phyloP scores from a whole-genome alignment of 345 rosid genomes.

The Dipteronia dyeriana region DNA sequence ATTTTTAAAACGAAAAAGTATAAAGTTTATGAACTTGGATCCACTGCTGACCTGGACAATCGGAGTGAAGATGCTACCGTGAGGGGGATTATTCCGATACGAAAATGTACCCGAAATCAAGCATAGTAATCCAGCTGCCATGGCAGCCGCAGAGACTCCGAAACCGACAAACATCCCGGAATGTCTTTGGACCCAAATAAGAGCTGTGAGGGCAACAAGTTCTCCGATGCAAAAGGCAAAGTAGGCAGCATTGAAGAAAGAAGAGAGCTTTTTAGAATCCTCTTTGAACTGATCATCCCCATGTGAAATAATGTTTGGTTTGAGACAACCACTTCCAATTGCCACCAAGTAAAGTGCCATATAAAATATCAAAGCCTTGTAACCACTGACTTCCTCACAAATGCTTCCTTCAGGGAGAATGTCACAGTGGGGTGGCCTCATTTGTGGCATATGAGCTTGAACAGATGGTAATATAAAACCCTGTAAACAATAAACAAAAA shows the following conservation, averaged over 20 bases:
- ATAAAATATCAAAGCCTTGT: conserved; percentile 60
- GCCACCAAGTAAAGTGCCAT: conserved; percentile 84
- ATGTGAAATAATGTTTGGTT: conserved; percentile 92
- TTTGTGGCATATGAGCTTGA: conserved; percentile 88
- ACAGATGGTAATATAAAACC: conserved; percentile 83
- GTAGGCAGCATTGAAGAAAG: conserved; percentile 87
- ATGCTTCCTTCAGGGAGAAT: conserved; percentile 31
- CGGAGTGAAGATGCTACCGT: conserved; percentile 83
- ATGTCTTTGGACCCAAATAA: conserved; percentile 94
- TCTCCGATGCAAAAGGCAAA: conserved; percentile 87
- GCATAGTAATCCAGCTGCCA: conserved; percentile 73
- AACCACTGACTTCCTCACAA: conserved; percentile 74
- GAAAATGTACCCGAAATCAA: conserved; percentile 58
- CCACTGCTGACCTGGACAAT: conserved; percentile 63
- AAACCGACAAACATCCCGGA: conserved; percentile 95
- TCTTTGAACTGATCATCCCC: conserved; percentile 85
- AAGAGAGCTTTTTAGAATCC: conserved; percentile 67
- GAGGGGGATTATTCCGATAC: conserved; percentile 70
- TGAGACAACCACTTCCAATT: conserved; percentile 93
- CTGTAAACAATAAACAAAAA: conserved; percentile 31
- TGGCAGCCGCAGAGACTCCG: conserved; percentile 85
- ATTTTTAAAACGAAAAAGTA: too few species aligned
- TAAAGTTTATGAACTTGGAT: too few species aligned
- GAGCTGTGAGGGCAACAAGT: conserved; percentile 75
- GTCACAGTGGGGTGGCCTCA: conserved; percentile 79